phyloP scores from a whole-genome alignment of 2,329 filamentous ascomycete genomes.

The Calonectria henricotiae region DNA sequence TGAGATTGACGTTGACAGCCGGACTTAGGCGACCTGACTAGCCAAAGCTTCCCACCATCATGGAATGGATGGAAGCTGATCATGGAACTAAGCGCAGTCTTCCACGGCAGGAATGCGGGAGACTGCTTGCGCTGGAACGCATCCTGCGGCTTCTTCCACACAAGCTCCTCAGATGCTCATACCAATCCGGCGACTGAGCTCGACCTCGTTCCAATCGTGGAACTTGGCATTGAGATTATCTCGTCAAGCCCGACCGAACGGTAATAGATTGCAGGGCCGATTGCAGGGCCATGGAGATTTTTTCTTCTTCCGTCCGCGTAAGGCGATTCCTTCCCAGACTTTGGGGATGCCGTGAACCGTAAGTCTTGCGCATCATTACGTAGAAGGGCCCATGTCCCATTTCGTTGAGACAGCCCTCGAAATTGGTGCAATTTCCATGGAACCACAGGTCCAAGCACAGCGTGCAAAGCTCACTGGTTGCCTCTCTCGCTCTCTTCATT shows the following conservation, averaged over 20 bases:
- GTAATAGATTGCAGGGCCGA: slow-evolving; percentile 5
- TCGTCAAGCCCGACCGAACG: slow-evolving; percentile 1
- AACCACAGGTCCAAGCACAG: slow-evolving; percentile 12
- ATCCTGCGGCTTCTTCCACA: slow-evolving; percentile 10
- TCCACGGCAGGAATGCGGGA: slow-evolving; percentile 25
- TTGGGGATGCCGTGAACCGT: slow-evolving; percentile 15
- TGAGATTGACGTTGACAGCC: slow-evolving; percentile 7
- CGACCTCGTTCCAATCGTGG: not conserved
- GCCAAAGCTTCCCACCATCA: not conserved
- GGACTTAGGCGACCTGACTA: not conserved
- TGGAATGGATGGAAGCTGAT: slow-evolving; percentile 14
- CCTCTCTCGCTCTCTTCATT: slow-evolving; percentile 11
- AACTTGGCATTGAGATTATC: slow-evolving; percentile 3
- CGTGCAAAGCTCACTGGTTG: slow-evolving; percentile 15
- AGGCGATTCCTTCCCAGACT: slow-evolving; percentile 1
- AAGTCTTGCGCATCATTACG: slow-evolving; percentile 21
- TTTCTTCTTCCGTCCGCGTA: not conserved
- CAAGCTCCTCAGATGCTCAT: not conserved
- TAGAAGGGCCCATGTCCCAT: slow-evolving; percentile 19
- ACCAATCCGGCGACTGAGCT: slow-evolving; percentile 1
- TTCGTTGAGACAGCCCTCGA: slow-evolving; percentile 29
- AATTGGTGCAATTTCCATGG: slow-evolving; percentile 35
- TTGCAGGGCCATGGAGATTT: too few species aligned
- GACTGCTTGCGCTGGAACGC: not conserved
- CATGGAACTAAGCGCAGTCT: slow-evolving; percentile 7